Percentiles rank a stretch among this genome's conserved stretches.
These are phyloP conservation scores for Penium margaritaceum DNA, from an alignment of 139 green algal species.

Conservation along the genomic window DNA sequence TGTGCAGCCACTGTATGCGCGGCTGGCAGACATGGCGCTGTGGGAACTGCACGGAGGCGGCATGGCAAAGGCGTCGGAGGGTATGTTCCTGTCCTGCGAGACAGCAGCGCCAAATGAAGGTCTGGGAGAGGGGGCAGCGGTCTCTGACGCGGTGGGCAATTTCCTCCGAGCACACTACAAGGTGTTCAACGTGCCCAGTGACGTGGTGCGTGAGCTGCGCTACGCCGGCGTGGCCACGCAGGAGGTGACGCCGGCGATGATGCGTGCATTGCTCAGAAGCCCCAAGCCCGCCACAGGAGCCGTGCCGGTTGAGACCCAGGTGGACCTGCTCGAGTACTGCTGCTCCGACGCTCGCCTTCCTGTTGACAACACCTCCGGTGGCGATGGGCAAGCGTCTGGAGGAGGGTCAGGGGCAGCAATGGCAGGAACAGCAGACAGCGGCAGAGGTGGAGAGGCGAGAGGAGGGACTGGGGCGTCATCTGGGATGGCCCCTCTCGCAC, in stretches of 20 bases:
- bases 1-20: constrained; percentile 49
- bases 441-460: no score
- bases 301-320: constrained; percentile 3
- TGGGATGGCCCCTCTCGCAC: no score
- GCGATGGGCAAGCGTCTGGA: no score
- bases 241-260: constrained; percentile 49
- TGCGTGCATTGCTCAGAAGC: constrained; percentile 50
- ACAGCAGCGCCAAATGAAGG: no score
- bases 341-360: constrained; percentile 16
- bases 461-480: no score
- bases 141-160: constrained; percentile 12
- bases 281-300: neutral
- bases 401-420: neutral
- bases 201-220: constrained; percentile 46
- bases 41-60: constrained; percentile 57
- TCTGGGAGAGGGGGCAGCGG: no score
- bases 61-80: constrained; percentile 51
- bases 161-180: constrained; percentile 35
- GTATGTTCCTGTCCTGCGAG: constrained; percentile 65
- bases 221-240: constrained; percentile 48
- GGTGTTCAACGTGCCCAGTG: constrained; percentile 31
- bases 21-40: constrained; percentile 41
- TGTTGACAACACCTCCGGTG: no score
- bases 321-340: constrained; percentile 39
- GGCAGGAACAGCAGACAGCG: constrained; percentile 13